Evolutionary conservation across 371 early-diverging fungal species (phyloP).

Genomic region (Chytridium lagenaria): DNA sequence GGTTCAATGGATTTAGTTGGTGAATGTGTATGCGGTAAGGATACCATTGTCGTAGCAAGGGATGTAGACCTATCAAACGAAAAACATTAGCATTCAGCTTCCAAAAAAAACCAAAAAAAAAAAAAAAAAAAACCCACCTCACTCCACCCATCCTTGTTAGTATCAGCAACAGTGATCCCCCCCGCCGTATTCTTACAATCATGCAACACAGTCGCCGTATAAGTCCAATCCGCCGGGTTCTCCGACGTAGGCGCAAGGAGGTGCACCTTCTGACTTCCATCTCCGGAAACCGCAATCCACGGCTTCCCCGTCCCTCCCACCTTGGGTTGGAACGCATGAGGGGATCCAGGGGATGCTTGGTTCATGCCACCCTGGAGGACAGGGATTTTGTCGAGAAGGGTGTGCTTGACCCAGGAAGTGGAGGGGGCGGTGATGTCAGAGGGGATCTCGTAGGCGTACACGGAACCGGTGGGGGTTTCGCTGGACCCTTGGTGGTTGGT

Average conservation of each 20-base stretch:
- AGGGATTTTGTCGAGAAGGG: conserved; percentile 27
- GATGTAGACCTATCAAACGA: conserved; percentile 33
- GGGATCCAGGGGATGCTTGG: conserved; percentile 35
- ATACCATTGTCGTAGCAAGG: conserved; percentile 38
- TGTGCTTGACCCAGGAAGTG: conserved; percentile 21
- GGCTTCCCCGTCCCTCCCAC: conserved; percentile 32
- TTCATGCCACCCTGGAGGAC: conserved; percentile 16
- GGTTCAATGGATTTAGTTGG: too few relatives aligned
- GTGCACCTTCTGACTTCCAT: conserved; percentile 28
- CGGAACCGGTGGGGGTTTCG: conserved; percentile 15
- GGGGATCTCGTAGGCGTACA: conserved; percentile 31
- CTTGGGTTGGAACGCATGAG: conserved; percentile 32
- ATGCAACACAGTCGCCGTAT: conserved; percentile 26
- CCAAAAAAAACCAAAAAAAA: too few relatives aligned
- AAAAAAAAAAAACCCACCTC: too few relatives aligned
- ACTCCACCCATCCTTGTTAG: conserved; percentile 31
- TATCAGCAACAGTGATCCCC: conserved; percentile 31
- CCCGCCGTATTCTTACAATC: conserved; percentile 39
- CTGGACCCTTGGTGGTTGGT: conserved; percentile 31
- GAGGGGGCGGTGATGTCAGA: conserved; percentile 2
- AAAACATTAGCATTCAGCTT: too few relatives aligned
- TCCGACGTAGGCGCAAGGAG: conserved; percentile 28
- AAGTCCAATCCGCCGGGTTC: conserved; percentile 28
- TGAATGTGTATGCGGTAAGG: conserved; percentile 21
- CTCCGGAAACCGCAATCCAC: conserved; percentile 35